Percentiles rank a stretch among this genome's conserved stretches.
phyloP scores from a whole-genome alignment of 495 filamentous ascomycete species.

The Neurospora sp. region DNA sequence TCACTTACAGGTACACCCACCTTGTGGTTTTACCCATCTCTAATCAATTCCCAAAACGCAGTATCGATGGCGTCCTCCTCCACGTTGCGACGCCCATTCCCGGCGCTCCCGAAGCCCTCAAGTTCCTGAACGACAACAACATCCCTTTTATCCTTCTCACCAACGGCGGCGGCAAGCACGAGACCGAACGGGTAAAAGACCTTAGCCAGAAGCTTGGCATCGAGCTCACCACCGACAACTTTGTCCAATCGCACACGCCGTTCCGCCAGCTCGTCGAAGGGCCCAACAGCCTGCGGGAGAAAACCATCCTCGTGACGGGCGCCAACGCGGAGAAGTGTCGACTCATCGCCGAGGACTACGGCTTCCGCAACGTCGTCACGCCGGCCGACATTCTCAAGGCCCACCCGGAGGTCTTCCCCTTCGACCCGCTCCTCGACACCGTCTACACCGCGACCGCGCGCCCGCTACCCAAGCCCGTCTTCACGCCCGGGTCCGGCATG shows the following conservation, averaged over 20 bases:
- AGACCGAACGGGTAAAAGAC: constrained; percentile 75
- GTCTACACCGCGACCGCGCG: constrained; percentile 49
- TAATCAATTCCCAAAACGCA: constrained; percentile 20
- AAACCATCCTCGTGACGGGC: constrained; percentile 72
- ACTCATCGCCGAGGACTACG: constrained; percentile 57
- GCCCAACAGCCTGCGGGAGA: constrained; percentile 36
- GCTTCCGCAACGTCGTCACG: constrained; percentile 76
- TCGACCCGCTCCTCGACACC: constrained; percentile 49
- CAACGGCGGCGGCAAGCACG: constrained; percentile 86
- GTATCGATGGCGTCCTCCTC: constrained; percentile 95
- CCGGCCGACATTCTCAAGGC: constrained; percentile 73
- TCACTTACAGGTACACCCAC: not conserved
- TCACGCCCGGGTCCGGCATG: constrained; percentile 9
- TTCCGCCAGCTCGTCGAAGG: constrained; percentile 52
- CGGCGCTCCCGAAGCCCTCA: constrained; percentile 67
- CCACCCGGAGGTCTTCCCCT: constrained; percentile 71
- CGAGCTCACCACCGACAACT: constrained; percentile 68
- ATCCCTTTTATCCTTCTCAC: constrained; percentile 89
- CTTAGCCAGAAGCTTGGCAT: constrained; percentile 68
- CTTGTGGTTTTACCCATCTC: not conserved
- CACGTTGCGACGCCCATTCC: constrained; percentile 71
- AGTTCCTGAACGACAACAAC: constrained; percentile 52
- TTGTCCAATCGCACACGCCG: constrained; percentile 90
- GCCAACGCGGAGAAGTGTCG: constrained; percentile 71
- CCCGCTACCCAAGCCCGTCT: constrained; percentile 45